phyloP scores from a whole-genome alignment of 257 asterid genomes.

The Solanum boliviense region DNA sequence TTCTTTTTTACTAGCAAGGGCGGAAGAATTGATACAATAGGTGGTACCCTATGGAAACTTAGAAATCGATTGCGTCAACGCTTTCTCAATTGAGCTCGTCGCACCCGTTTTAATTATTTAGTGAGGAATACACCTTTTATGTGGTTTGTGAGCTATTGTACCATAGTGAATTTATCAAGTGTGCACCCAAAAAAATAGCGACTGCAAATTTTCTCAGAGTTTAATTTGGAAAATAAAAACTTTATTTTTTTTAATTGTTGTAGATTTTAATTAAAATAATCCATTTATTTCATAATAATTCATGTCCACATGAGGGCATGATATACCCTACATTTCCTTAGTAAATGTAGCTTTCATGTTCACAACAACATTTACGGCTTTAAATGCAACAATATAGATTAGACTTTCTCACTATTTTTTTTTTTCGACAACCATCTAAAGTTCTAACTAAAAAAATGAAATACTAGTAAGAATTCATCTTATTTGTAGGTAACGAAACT shows the following conservation, averaged over 20 bases:
- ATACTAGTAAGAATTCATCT: background rate
- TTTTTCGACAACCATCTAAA: background rate
- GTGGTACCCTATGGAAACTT: background rate
- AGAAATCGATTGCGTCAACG: background rate
- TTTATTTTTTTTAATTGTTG: too few relatives aligned
- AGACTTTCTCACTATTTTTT: background rate
- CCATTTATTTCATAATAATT: background rate
- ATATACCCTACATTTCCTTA: background rate
- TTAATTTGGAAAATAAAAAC: too few relatives aligned
- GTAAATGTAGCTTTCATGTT: background rate
- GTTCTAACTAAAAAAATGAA: background rate
- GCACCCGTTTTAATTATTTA: background rate
- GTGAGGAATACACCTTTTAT: too few relatives aligned
- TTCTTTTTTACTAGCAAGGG: background rate
- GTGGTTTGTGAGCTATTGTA: too few relatives aligned
- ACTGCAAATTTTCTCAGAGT: fast-evolving
- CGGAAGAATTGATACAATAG: background rate
- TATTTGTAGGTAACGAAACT: background rate
- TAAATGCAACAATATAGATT: background rate
- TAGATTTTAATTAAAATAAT: background rate
- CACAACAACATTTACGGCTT: background rate
- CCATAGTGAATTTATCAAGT: too few relatives aligned
- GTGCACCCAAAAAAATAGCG: background rate
- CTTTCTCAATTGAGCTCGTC: too few relatives aligned
- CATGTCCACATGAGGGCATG: background rate